A percentile compares a stretch with the other conserved stretches of the same genome.
These are phyloP conservation scores for Quercus ilex DNA, from an alignment of 306 rosid genomes.

Conservation along the genomic window DNA sequence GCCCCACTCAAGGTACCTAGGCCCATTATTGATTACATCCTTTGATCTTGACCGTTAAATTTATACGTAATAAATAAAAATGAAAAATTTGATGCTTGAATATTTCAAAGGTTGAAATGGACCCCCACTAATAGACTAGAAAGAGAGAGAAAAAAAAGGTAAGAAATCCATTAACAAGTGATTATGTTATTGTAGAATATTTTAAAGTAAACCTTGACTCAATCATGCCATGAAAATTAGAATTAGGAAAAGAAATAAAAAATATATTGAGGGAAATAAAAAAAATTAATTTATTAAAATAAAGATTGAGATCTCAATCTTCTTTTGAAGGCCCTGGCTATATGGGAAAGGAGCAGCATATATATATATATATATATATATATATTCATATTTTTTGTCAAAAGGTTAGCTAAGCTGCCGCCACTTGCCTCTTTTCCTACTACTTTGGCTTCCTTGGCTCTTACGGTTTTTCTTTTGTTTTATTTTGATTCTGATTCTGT, in stretches of 20 bases:
- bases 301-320: background rate
- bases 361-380: no score
- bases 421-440: background rate
- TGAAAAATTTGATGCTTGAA: constrained; percentile 3
- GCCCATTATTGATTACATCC: constrained; percentile 32
- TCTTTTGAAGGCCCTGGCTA: constrained; percentile 9
- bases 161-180: constrained; percentile 17
- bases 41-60: constrained; percentile 37
- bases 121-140: constrained; percentile 27
- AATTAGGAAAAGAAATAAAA: background rate
- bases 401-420: constrained; percentile 35
- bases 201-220: constrained; percentile 24
- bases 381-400: constrained; percentile 20
- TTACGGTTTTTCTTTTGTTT: constrained; percentile 20
- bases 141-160: background rate
- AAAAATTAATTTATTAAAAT: background rate
- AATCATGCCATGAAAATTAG: constrained; percentile 20
- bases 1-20: constrained; percentile 37
- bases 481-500: background rate
- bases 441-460: constrained; percentile 20
- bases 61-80: background rate
- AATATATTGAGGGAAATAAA: background rate
- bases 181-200: constrained; percentile 21
- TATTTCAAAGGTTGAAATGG: constrained; percentile 23
- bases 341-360: constrained; percentile 9